Conservation (phyloP, 257 asterid species). For the Capsicum baccatum region DNA sequence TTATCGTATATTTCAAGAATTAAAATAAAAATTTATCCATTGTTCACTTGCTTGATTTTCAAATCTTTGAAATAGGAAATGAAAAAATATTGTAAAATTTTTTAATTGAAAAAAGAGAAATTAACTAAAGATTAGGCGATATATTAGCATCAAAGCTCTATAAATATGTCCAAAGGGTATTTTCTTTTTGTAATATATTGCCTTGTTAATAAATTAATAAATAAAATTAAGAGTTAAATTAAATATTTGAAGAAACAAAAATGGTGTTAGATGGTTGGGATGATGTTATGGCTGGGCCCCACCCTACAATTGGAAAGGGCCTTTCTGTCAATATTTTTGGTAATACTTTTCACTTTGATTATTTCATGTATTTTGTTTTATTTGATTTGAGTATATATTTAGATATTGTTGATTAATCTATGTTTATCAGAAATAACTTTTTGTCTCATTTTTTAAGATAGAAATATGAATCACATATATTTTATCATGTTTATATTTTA, state of each 20-base stretch:
- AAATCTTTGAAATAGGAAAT: too few relatives aligned
- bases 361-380: too few relatives aligned
- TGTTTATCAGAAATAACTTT: too few relatives aligned
- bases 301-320: background rate
- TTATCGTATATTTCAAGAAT: too few relatives aligned
- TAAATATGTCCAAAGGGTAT: background rate
- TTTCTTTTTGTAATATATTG: background rate
- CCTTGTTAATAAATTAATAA: background rate
- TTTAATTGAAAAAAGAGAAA: too few relatives aligned
- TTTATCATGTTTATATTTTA: too few relatives aligned
- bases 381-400: background rate
- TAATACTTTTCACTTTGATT: background rate
- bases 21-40: too few relatives aligned
- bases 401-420: background rate
- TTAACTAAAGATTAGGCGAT: slow-evolving; percentile 10
- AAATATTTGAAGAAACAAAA: background rate
- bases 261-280: slow-evolving; percentile 29
- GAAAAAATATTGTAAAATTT: too few relatives aligned
- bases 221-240: background rate
- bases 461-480: too few relatives aligned
- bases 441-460: too few relatives aligned
- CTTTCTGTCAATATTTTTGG: slow-evolving; percentile 20
- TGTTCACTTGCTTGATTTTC: too few relatives aligned
- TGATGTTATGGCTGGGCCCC: slow-evolving; percentile 29
- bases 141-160: background rate